Evolutionary conservation across 495 filamentous ascomycete genomes (phyloP).

Genomic region (Penicillium salamii): DNA sequence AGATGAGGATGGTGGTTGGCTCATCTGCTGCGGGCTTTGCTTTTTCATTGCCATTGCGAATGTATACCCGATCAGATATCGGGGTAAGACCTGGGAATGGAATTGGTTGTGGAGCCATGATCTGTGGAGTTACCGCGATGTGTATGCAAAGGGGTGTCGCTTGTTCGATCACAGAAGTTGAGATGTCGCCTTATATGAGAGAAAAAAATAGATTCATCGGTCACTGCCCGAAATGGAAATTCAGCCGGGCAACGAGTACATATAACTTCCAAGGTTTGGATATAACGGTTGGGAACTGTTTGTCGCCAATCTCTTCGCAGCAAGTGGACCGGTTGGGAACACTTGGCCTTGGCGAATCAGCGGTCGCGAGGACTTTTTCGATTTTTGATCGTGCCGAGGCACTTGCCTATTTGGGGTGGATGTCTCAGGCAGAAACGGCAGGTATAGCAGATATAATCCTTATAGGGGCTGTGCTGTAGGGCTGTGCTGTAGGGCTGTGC

Average conservation of each 20-base stretch:
- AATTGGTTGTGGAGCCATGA: constrained; percentile 22
- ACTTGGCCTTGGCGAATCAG: not conserved
- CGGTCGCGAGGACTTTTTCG: not conserved
- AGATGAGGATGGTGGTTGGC: constrained; percentile 36
- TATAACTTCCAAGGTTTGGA: not conserved
- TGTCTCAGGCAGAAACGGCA: constrained; percentile 6
- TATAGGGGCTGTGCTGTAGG: too few relatives aligned
- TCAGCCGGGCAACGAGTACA: not conserved
- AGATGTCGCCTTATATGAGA: not conserved
- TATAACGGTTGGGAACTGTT: constrained; percentile 3
- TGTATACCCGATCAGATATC: constrained; percentile 24
- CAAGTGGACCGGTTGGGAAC: constrained; percentile 11
- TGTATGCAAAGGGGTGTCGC: too few relatives aligned
- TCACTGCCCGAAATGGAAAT: not conserved
- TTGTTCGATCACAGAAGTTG: not conserved
- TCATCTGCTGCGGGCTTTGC: constrained; percentile 16
- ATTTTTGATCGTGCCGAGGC: not conserved
- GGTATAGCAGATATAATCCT: too few relatives aligned
- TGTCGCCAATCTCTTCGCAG: constrained; percentile 4
- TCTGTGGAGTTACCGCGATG: not conserved
- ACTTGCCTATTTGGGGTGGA: not conserved
- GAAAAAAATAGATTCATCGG: not conserved
- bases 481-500: too few relatives aligned
- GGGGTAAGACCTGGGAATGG: constrained; percentile 28
- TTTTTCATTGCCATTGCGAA: constrained; percentile 23